phyloP scores from a whole-genome alignment of 768 basidiomycete genomes.

The Phaeotremella fagi region DNA sequence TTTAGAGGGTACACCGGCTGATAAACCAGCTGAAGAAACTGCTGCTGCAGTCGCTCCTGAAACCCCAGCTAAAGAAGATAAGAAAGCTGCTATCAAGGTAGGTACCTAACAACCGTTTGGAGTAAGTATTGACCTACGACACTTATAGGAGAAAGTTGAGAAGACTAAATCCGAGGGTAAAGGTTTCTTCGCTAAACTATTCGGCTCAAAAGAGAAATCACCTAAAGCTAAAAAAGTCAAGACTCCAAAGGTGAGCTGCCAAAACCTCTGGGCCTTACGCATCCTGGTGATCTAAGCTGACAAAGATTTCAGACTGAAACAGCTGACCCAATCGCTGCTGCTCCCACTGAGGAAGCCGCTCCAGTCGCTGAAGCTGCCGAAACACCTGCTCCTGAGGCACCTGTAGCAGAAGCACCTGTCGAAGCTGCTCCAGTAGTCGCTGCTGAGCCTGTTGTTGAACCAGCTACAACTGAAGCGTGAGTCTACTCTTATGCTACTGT shows the following conservation, averaged over 20 bases:
- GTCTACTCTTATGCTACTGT: too few relatives aligned
- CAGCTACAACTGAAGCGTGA: slow-evolving; percentile 6
- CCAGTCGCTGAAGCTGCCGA: slow-evolving; percentile 49
- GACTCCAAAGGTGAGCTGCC: slow-evolving; percentile 51
- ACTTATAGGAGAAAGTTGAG: slow-evolving; percentile 53
- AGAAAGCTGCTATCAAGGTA: slow-evolving; percentile 30
- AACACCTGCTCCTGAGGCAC: slow-evolving; percentile 39
- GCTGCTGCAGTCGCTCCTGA: slow-evolving; percentile 47
- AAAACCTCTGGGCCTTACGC: too few relatives aligned
- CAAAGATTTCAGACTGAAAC: slow-evolving; percentile 26
- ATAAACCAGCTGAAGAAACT: slow-evolving; percentile 35
- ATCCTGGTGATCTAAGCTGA: slow-evolving; percentile 4
- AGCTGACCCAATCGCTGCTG: slow-evolving; percentile 32
- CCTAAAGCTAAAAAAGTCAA: slow-evolving; percentile 61
- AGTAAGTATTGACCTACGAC: background rate
- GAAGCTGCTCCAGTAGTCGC: slow-evolving; percentile 52
- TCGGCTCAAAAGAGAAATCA: slow-evolving; percentile 56
- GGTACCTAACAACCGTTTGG: slow-evolving; percentile 46
- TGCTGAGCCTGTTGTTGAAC: slow-evolving; percentile 8
- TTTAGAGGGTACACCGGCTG: slow-evolving; percentile 38
- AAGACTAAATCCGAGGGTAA: slow-evolving; percentile 55
- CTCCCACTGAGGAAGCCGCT: slow-evolving; percentile 13
- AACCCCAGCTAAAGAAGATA: slow-evolving; percentile 31
- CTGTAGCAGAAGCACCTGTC: slow-evolving; percentile 10
- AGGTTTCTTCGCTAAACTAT: slow-evolving; percentile 67